phyloP scores from a whole-genome alignment of 23 red algal species.

The Pyropia yezoensis region DNA sequence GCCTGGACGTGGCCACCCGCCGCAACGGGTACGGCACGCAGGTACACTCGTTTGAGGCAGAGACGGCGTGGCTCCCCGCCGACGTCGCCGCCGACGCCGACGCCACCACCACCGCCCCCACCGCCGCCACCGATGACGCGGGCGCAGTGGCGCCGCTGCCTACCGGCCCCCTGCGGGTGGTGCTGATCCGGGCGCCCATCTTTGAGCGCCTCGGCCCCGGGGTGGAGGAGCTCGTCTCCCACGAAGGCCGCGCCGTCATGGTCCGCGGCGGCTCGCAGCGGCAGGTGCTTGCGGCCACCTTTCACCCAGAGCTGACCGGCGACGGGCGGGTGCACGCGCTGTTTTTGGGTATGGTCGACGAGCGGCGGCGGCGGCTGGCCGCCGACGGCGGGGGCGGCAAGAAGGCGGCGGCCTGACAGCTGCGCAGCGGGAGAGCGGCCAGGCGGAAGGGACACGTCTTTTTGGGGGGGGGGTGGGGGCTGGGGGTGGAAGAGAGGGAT shows the following conservation, averaged over 20 bases:
- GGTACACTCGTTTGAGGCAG: constrained; percentile 80
- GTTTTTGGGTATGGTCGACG: constrained; percentile 62
- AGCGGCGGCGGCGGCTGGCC: no score
- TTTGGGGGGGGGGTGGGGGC: no score
- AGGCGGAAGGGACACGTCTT: no score
- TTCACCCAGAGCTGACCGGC: constrained; percentile 90
- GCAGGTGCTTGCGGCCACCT: constrained; percentile 58
- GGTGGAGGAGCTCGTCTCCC: constrained; percentile 53
- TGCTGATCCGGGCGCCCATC: constrained; percentile 82
- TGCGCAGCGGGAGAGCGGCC: no score
- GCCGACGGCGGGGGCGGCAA: no score
- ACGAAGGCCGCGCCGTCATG: constrained; percentile 40
- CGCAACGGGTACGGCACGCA: constrained; percentile 92
- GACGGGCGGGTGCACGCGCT: constrained; percentile 67
- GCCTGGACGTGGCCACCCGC: constrained; percentile 53
- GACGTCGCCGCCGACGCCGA: constrained; percentile 3
- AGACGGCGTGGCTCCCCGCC: constrained; percentile 4
- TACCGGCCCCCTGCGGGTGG: constrained; percentile 29
- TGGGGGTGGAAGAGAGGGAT: no score
- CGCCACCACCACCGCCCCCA: no score
- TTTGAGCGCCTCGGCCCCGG: constrained; percentile 18
- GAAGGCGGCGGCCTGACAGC: no score
- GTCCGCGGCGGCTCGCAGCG: constrained; percentile 33
- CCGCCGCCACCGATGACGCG: no score
- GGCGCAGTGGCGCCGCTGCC: no score